phyloP scores from a whole-genome alignment of 306 rosid genomes.

The Potentilla sterilis region DNA sequence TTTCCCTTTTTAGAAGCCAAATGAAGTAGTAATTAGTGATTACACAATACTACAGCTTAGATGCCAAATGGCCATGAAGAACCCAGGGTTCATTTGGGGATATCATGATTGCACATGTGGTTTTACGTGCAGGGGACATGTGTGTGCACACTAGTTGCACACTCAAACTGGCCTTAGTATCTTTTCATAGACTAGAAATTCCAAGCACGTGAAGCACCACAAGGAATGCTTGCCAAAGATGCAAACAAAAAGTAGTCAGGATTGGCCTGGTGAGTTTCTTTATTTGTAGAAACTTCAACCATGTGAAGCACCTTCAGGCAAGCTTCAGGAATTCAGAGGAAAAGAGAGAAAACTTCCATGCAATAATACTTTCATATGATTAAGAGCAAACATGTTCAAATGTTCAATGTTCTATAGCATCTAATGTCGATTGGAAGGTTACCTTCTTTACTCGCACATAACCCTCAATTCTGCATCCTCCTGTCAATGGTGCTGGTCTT shows the following conservation, averaged over 20 bases:
- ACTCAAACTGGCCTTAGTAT: not conserved
- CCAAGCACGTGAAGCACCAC: slow-evolving; percentile 1
- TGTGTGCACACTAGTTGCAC: not conserved
- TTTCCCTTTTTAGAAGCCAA: no score
- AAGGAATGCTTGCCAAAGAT: not conserved
- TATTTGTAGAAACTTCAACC: not conserved
- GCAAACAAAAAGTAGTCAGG: not conserved
- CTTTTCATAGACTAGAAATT: not conserved
- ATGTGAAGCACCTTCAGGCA: slow-evolving; percentile 16
- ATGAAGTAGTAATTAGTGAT: not conserved
- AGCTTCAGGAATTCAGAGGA: not conserved
- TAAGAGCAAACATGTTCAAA: slow-evolving; percentile 8
- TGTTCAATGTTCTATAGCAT: not conserved
- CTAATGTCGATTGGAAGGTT: not conserved
- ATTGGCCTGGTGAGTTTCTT: not conserved
- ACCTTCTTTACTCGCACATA: slow-evolving; percentile 95
- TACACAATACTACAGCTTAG: not conserved
- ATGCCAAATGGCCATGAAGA: not conserved
- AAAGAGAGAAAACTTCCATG: not conserved
- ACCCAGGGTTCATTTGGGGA: not conserved
- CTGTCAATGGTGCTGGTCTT: slow-evolving; percentile 89
- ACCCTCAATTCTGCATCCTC: slow-evolving; percentile 95
- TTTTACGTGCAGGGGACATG: not conserved
- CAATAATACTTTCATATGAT: not conserved
- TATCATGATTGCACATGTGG: not conserved